phyloP scores from a whole-genome alignment of 2,329 filamentous ascomycete species.

The Orbilia blumenaviensis region DNA sequence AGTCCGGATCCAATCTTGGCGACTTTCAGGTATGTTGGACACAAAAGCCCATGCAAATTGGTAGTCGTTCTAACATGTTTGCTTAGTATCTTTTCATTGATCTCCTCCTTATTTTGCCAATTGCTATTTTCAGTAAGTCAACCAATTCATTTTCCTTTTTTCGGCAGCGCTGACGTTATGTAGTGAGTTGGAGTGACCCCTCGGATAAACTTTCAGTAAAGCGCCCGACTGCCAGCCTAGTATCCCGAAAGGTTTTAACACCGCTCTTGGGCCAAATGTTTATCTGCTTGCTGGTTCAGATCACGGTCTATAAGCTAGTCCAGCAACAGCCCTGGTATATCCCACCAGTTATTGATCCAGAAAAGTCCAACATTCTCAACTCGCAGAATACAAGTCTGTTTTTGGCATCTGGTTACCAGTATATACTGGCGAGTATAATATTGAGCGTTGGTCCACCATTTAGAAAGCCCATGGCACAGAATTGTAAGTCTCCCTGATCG shows the following conservation, averaged over 20 bases:
- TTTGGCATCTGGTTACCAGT: constrained; percentile 90
- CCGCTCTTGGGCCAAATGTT: constrained; percentile 88
- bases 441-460: constrained; percentile 92
- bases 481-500: constrained; percentile 69
- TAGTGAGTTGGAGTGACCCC: constrained; percentile 93
- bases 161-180: constrained; percentile 38
- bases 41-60: constrained; percentile 9
- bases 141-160: not conserved
- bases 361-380: constrained; percentile 86
- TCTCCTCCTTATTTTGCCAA: constrained; percentile 87
- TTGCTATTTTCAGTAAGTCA: constrained; percentile 85
- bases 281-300: constrained; percentile 80
- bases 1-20: constrained; percentile 89
- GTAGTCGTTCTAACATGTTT: not conserved
- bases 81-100: constrained; percentile 89
- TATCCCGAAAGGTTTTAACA: constrained; percentile 89
- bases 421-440: constrained; percentile 88
- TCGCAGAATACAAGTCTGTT: constrained; percentile 94
- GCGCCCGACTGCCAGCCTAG: constrained; percentile 87
- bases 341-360: constrained; percentile 77
- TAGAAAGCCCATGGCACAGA: constrained; percentile 78
- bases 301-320: constrained; percentile 77
- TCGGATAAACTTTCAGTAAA: constrained; percentile 80
- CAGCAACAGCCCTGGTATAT: constrained; percentile 84
- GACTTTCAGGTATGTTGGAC: constrained; percentile 79